A percentile compares a stretch with the other conserved stretches of the same genome.
Evolutionary conservation across 164 flowering plant genomes (phyloP).

Genomic region (Sextonia rubra): DNA sequence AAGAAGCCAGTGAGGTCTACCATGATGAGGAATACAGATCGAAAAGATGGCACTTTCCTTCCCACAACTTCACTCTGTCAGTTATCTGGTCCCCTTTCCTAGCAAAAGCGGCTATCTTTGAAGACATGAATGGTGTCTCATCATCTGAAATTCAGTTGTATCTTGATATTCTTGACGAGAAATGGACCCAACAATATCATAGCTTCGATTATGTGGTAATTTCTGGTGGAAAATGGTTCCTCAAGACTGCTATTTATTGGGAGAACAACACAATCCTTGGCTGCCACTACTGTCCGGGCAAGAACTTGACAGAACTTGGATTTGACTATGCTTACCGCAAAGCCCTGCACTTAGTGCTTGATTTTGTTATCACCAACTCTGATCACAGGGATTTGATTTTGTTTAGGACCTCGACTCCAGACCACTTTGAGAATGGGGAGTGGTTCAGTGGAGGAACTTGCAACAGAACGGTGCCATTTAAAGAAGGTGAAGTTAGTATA

Average conservation of each 20-base stretch:
- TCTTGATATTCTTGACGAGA: slow-evolving; percentile 63
- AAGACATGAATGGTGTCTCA: slow-evolving; percentile 83
- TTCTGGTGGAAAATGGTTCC: slow-evolving; percentile 92
- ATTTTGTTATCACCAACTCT: slow-evolving; percentile 29
- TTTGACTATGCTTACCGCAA: slow-evolving; percentile 56
- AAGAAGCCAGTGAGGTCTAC: slow-evolving; percentile 55
- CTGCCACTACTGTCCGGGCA: slow-evolving; percentile 71
- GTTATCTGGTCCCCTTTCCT: slow-evolving; percentile 88
- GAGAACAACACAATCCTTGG: slow-evolving; percentile 57
- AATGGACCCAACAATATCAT: slow-evolving; percentile 50
- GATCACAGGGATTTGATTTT: slow-evolving; percentile 45
- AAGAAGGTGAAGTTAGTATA: slow-evolving; percentile 55
- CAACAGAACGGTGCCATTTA: slow-evolving; percentile 46
- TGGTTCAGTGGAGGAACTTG: slow-evolving; percentile 90
- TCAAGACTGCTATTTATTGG: slow-evolving; percentile 72
- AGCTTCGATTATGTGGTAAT: slow-evolving; percentile 59
- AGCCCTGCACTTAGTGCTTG: slow-evolving; percentile 36
- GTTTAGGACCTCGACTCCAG: slow-evolving; percentile 74
- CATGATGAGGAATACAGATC: slow-evolving; percentile 70
- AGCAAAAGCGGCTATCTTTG: slow-evolving; percentile 59
- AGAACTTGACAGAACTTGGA: slow-evolving; percentile 64
- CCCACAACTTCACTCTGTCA: slow-evolving; percentile 61
- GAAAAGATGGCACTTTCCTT: slow-evolving; percentile 68
- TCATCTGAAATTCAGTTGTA: slow-evolving; percentile 60
- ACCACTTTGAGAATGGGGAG: slow-evolving; percentile 89